Conservation (phyloP, 176 grass and related monocot genomes). For the Juncus effusus region DNA sequence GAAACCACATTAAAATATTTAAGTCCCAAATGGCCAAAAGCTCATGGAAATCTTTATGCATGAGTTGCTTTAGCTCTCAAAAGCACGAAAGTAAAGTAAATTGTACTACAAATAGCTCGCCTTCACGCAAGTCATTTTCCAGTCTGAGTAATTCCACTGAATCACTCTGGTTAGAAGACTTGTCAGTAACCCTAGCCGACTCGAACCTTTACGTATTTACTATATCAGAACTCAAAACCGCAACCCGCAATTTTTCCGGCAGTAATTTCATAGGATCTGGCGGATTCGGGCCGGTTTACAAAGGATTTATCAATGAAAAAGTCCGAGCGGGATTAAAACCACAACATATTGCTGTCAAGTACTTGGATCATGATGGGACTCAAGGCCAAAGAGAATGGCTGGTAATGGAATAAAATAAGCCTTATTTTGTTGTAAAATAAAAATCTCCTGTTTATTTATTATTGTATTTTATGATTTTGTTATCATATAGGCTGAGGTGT, state of each 20-base stretch:
- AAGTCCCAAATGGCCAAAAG: background rate
- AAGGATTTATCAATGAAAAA: slow-evolving; percentile 50
- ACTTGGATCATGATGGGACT: slow-evolving; percentile 66
- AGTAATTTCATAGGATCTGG: slow-evolving; percentile 81
- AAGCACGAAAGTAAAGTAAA: background rate
- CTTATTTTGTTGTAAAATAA: background rate
- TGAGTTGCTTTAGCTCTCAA: slow-evolving; percentile 5
- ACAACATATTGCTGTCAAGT: slow-evolving; percentile 76
- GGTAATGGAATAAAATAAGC: slow-evolving; percentile 37
- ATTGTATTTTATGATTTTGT: background rate
- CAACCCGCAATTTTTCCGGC: slow-evolving; percentile 49
- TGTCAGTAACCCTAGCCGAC: slow-evolving; percentile 55
- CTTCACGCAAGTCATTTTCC: slow-evolving; percentile 52
- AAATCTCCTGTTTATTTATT: background rate
- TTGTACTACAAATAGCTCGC: slow-evolving; percentile 23
- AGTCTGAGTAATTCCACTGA: slow-evolving; percentile 57
- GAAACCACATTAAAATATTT: background rate
- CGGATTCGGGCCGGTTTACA: slow-evolving; percentile 76
- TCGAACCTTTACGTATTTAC: slow-evolving; percentile 86
- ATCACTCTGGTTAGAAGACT: slow-evolving; percentile 62
- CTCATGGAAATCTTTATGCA: slow-evolving; percentile 17
- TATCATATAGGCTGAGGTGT: slow-evolving; percentile 62
- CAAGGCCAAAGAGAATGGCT: slow-evolving; percentile 95
- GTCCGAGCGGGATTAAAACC: slow-evolving; percentile 48
- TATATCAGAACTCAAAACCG: slow-evolving; percentile 48